Evolutionary conservation across 1,284 basidiomycete genomes (phyloP).

Genomic region (Cryptococcus sp.): DNA sequence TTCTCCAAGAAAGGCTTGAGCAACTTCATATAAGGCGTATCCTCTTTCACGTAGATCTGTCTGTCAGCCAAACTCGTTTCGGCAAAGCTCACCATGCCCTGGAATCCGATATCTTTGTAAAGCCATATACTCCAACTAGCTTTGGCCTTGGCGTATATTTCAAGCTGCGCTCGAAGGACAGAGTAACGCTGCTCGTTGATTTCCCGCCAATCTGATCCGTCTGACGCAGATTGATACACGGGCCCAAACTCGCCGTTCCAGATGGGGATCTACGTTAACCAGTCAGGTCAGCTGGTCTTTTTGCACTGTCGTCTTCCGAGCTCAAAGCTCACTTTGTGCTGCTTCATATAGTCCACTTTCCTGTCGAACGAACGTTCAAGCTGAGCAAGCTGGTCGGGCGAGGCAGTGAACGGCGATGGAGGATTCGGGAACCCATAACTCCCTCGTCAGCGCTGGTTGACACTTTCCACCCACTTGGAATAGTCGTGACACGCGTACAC

Average conservation of each 20-base stretch:
- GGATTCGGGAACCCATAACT: conserved; percentile 66
- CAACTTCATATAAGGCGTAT: conserved; percentile 61
- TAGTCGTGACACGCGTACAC: conserved; percentile 79
- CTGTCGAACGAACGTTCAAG: conserved; percentile 60
- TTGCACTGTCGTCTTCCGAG: neutral
- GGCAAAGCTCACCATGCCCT: conserved; percentile 60
- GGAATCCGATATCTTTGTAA: conserved; percentile 81
- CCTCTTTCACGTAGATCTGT: conserved; percentile 62
- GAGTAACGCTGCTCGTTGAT: conserved; percentile 69
- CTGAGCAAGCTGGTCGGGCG: conserved; percentile 58
- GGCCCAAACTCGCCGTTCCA: conserved; percentile 63
- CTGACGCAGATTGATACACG: conserved; percentile 42
- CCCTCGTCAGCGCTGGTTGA: neutral
- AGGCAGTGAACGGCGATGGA: conserved; percentile 56
- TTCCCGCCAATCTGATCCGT: conserved; percentile 56
- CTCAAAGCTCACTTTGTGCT: conserved; percentile 13
- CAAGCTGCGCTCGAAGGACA: conserved; percentile 72
- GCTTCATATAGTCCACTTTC: conserved; percentile 56
- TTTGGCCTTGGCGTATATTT: conserved; percentile 65
- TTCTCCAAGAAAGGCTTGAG: conserved; percentile 27
- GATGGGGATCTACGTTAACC: neutral
- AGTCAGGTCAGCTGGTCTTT: neutral
- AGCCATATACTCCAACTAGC: conserved; percentile 78
- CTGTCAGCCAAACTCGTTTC: neutral
- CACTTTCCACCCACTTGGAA: conserved; percentile 38